Base-by-base conservation (phyloP, 441 rosid species). In the Euphorbia schlechtendalii region DNA sequence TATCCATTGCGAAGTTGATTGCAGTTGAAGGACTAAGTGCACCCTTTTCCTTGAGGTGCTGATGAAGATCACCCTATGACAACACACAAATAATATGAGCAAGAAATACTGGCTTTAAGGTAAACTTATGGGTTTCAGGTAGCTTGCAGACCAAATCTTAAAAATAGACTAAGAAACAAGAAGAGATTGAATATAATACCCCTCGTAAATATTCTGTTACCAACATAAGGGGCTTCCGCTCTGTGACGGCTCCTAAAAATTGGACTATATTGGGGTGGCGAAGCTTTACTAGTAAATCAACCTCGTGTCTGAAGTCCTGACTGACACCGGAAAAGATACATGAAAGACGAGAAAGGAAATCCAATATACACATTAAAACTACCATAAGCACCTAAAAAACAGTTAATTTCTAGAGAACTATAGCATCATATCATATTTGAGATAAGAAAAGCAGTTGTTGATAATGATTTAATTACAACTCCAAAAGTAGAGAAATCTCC, bases 301-400 rank as follows among this genome's bases (percentile, higher is more conserved):
- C 96, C 81, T 94, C 99, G 78, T 91, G 99, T 81, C 98, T 87
- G 83, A 94, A 94, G 82, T 94, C 99, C 82, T 91, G 98, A 69
- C 99, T 91, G 94, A 58, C 77, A 64, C 73, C 65, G 9, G 71
- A 54, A 70, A 78, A 67, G 60, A 55, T 54, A 72, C 58, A 61
- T 32, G 54, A 58, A 56, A 72, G 64, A 61, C 20, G 49, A 51
- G 51, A 25, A 41, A 75, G 59, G 41, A 53, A 61, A 59, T 54
- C 48, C 36, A 57, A 12, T 59, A 27, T 64, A 49, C 40, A 43
- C 6, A 32, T 71, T 40, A 32, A 11, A 65, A 41, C 69, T 46
- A 66, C 59, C 63, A 65, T n/a, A n/a, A n/a, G n/a, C n/a, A n/a
- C n/a, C n/a, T n/a, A n/a, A n/a, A n/a, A n/a, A n/a, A 14, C 22